Evolutionary conservation across 192 early-diverging fungal species (phyloP), one percentile per base, ranked within the genome.

Genomic region (Jimgerdemannia flammicorona): DNA sequence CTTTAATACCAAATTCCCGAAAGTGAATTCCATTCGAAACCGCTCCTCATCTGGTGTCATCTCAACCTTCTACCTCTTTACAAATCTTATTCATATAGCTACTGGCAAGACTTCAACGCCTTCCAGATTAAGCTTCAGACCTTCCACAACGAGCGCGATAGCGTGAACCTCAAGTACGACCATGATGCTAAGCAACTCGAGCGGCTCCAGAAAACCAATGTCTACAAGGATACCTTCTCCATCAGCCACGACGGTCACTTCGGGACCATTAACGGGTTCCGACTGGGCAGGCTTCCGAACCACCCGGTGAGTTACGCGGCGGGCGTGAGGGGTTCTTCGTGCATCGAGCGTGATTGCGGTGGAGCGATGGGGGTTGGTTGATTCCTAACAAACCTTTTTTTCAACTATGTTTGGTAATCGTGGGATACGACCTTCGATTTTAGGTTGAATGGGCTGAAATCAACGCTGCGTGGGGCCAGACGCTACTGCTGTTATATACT

Each of bases 401-500:
- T 29, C 29, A 29, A 29, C 29, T 29, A 29, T 29, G 29, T 39
- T 39, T 19, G 20, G n/a, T 69, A 63, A 43, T 0, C 11, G 43
- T 74, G 73, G 20, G 66, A 29, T 64, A 11, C 43, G 17, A 1
- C 54, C 69, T 6, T 43, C 76, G 9, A 67, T 69, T 44, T 4
- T 74, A 91, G 87, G 87, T 99, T 43, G 96, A 97, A 54, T 99
- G 97, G 97, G 85, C 81, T 39, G 97, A 99, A 84, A 96, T 99
- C 71, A 99, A 99, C 84, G 95, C 97, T 0, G 97, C 93, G 3
- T 92, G 95, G 93, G 97, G 97, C 19, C 96, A 97, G 75, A 87
- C 94, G 4, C 72, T 95, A 44, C 81, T 99, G 29, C 82, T 99
- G 71, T 75, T 99, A 29, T 92, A 96, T 79, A 95, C 95, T 0